Percentiles rank a stretch among this genome's conserved stretches.
Evolutionary conservation across 192 early-diverging fungal species (phyloP).

Genomic region (Gonapodya sp.): DNA sequence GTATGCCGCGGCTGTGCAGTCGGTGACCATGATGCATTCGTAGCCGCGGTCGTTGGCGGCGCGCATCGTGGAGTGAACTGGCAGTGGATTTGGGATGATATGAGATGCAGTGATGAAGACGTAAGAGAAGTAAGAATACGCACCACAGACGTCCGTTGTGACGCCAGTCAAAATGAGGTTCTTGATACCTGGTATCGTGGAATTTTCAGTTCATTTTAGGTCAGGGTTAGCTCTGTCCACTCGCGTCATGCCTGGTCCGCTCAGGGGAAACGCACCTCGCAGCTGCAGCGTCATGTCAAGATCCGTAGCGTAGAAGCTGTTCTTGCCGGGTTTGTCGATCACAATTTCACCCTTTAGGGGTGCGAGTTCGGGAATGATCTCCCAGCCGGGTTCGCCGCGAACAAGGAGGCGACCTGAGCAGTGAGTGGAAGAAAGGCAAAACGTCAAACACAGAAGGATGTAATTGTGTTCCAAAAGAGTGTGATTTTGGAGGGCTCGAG

Average conservation of each 20-base stretch:
- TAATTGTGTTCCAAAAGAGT: not conserved
- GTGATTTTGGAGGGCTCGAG: too few species aligned
- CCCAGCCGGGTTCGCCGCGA: not conserved
- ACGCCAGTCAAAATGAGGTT: not conserved
- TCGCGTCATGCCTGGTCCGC: not conserved
- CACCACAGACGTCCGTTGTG: not conserved
- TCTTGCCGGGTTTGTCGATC: not conserved
- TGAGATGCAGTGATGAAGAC: too few species aligned
- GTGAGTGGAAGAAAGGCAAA: not conserved
- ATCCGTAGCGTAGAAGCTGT: not conserved
- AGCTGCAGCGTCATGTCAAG: not conserved
- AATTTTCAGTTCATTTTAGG: not conserved
- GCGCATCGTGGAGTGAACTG: too few species aligned
- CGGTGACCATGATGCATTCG: too few species aligned
- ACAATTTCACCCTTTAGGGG: not conserved
- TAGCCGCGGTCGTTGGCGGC: too few species aligned
- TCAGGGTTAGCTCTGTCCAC: not conserved
- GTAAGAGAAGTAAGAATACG: too few species aligned
- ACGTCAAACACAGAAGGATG: not conserved
- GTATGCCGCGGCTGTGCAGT: too few species aligned
- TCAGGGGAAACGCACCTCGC: not conserved
- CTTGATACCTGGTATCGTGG: not conserved
- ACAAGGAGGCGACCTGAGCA: not conserved
- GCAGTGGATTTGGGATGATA: too few species aligned
- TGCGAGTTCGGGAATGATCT: not conserved